phyloP scores from a whole-genome alignment of 352 stramenopile species.

The Hyaloperonospora arabidopsidis region DNA sequence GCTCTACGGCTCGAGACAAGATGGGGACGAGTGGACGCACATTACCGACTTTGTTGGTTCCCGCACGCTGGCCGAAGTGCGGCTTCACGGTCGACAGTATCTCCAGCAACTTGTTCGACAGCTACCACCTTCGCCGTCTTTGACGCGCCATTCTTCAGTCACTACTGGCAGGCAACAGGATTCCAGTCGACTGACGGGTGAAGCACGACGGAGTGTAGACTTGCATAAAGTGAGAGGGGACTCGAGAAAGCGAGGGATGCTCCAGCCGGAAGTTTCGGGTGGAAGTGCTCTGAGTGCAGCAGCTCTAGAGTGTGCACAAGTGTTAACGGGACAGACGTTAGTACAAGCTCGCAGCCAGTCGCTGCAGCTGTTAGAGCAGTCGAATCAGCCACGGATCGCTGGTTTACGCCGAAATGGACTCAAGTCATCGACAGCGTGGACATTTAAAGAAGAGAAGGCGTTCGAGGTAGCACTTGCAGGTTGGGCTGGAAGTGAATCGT shows the following conservation, averaged over 20 bases:
- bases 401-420: slow-evolving; percentile 10
- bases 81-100: slow-evolving; percentile 60
- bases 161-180: slow-evolving; percentile 24
- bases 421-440: slow-evolving; percentile 46
- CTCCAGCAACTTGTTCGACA: slow-evolving; percentile 64
- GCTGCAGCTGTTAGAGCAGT: slow-evolving; percentile 14
- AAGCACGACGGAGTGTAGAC: slow-evolving; percentile 6
- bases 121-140: slow-evolving; percentile 14
- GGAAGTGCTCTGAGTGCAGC: slow-evolving; percentile 19
- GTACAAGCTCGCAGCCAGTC: slow-evolving; percentile 13
- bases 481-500: slow-evolving; percentile 52
- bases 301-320: slow-evolving; percentile 26
- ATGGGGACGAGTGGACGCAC: slow-evolving; percentile 54
- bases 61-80: slow-evolving; percentile 57
- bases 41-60: slow-evolving; percentile 70
- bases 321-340: slow-evolving; percentile 16
- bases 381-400: slow-evolving; percentile 10
- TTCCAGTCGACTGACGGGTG: slow-evolving; percentile 24
- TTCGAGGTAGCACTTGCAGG: slow-evolving; percentile 66
- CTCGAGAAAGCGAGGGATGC: slow-evolving; percentile 6
- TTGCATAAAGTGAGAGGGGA: slow-evolving; percentile 12
- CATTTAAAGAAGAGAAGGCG: slow-evolving; percentile 74
- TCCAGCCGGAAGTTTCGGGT: not conserved
- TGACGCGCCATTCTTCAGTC: slow-evolving; percentile 16
- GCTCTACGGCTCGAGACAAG: slow-evolving; percentile 42